These are phyloP conservation scores for Atkinsonella hypoxylon DNA, from an alignment of 2,329 filamentous ascomycete genomes.

Conservation along the genomic window DNA sequence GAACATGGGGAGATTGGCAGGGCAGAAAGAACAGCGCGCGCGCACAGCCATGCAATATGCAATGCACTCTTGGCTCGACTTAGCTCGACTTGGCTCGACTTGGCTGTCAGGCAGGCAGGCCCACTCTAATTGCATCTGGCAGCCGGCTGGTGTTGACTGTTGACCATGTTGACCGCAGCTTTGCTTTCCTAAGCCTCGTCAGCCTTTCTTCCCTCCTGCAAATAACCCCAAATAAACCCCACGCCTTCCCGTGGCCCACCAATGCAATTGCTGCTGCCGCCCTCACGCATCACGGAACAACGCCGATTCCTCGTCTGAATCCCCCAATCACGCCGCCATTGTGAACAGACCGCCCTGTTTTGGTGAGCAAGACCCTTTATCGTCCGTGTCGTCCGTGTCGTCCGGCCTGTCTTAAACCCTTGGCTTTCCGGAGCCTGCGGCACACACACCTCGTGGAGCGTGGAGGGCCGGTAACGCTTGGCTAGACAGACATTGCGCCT, in stretches of 20 bases:
- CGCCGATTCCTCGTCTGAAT: slow-evolving; percentile 9
- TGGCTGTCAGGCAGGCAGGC: not conserved
- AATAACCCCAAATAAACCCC: slow-evolving; percentile 9
- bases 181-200: slow-evolving; percentile 5
- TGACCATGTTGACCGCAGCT: not conserved
- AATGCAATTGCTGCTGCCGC: slow-evolving; percentile 6
- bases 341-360: not conserved
- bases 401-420: not conserved
- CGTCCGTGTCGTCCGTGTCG: no score
- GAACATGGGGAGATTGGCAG: no score
- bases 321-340: not conserved
- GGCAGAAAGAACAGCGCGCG: no score
- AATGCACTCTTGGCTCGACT: no score
- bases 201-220: slow-evolving; percentile 11
- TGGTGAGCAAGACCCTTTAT: slow-evolving; percentile 3
- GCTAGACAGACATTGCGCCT: slow-evolving; percentile 6
- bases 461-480: not conserved
- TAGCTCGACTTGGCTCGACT: no score
- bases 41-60: no score
- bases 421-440: not conserved
- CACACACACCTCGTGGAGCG: not conserved
- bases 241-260: slow-evolving; percentile 6
- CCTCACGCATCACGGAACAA: slow-evolving; percentile 8
- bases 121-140: not conserved
- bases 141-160: no score